Conservation (phyloP, 2,329 filamentous ascomycete species). For the Phaeosphaeria sp. region DNA sequence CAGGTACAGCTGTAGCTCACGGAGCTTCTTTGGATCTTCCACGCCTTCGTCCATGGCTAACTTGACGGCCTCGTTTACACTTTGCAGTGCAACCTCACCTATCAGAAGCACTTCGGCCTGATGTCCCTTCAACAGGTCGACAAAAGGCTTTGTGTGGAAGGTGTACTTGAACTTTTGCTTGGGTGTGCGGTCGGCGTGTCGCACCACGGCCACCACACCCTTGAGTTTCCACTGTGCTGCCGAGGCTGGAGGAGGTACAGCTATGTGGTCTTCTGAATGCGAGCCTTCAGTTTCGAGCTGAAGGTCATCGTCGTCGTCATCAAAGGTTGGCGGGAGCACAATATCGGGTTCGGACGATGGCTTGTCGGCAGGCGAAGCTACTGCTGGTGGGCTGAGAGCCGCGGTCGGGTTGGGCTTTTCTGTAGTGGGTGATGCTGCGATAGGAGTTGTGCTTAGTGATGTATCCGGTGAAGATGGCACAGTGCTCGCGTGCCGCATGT, state of each 20-base stretch:
- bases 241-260: slow-evolving; percentile 61
- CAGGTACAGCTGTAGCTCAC: slow-evolving; percentile 81
- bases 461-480: slow-evolving; percentile 56
- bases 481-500: slow-evolving; percentile 41
- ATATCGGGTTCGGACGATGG: slow-evolving; percentile 44
- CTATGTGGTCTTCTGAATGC: slow-evolving; percentile 40
- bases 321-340: slow-evolving; percentile 30
- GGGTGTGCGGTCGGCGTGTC: slow-evolving; percentile 94
- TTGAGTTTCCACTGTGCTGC: slow-evolving; percentile 99
- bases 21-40: slow-evolving; percentile 88
- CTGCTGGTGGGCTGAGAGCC: slow-evolving; percentile 22
- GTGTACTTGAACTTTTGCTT: slow-evolving; percentile 99
- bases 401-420: slow-evolving; percentile 44
- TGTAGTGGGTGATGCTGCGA: slow-evolving; percentile 52
- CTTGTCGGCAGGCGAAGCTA: slow-evolving; percentile 18
- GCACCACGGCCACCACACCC: slow-evolving; percentile 94
- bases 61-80: slow-evolving; percentile 88
- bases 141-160: slow-evolving; percentile 95
- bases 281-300: slow-evolving; percentile 31
- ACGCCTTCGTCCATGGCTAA: slow-evolving; percentile 77
- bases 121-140: slow-evolving; percentile 91
- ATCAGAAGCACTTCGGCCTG: slow-evolving; percentile 95
- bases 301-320: slow-evolving; percentile 35
- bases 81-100: slow-evolving; percentile 85
- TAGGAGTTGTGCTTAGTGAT: slow-evolving; percentile 49